Conservation (phyloP, 805 yeast genomes). For the Cyberlindnera mycetangii region DNA sequence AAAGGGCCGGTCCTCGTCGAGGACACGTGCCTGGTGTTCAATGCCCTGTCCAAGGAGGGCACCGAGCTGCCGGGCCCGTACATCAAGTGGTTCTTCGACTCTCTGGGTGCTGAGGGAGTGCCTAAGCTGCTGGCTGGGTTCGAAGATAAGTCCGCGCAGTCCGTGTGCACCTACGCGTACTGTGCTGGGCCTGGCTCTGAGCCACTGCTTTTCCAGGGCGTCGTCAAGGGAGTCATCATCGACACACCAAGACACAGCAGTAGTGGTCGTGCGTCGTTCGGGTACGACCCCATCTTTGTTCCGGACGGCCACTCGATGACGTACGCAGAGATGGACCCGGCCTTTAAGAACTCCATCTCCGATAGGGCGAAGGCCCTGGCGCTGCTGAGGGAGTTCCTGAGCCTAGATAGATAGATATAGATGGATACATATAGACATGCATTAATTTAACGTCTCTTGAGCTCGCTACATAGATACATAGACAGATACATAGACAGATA, state of each 20-base stretch:
- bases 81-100: constrained; percentile 83
- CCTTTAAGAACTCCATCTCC: constrained; percentile 72
- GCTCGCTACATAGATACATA: constrained; percentile 1
- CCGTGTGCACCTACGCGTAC: constrained; percentile 89
- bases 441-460: constrained; percentile 1
- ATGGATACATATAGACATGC: not conserved
- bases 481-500: not conserved
- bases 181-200: constrained; percentile 74
- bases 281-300: constrained; percentile 90
- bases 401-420: not conserved
- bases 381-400: constrained; percentile 57
- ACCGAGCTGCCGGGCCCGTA: constrained; percentile 88
- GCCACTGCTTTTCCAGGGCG: constrained; percentile 77
- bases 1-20: constrained; percentile 87
- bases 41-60: constrained; percentile 60
- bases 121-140: constrained; percentile 75
- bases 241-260: constrained; percentile 51
- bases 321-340: constrained; percentile 84
- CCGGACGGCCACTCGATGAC: constrained; percentile 73
- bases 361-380: constrained; percentile 77
- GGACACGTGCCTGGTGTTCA: constrained; percentile 85
- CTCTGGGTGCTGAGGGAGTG: constrained; percentile 72
- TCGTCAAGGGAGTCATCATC: constrained; percentile 79
- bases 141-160: constrained; percentile 79
- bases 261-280: constrained; percentile 58